Evolutionary conservation across 2,329 filamentous ascomycete genomes (phyloP).

Genomic region (Byssoonygena ceratinophila): DNA sequence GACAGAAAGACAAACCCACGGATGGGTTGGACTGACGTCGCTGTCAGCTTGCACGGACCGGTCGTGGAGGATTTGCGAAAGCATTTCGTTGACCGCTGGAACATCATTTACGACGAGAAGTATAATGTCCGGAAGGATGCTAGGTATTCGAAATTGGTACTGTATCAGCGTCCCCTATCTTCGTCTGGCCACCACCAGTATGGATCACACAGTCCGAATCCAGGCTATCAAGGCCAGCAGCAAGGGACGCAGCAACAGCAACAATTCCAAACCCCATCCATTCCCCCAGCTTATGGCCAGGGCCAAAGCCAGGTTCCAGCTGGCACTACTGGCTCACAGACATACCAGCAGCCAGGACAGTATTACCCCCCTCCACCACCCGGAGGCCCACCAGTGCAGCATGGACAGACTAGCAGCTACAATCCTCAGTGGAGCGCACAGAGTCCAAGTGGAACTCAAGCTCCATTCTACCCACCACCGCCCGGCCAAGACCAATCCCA

Average conservation of each 20-base stretch:
- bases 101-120: slow-evolving; percentile 79
- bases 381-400: slow-evolving; percentile 25
- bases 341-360: slow-evolving; percentile 21
- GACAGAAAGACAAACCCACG: slow-evolving; percentile 83
- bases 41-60: slow-evolving; percentile 82
- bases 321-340: neutral
- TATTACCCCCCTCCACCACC: slow-evolving; percentile 34
- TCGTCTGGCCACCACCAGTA: slow-evolving; percentile 12
- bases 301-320: neutral
- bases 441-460: no score
- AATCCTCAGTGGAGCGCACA: slow-evolving; percentile 13
- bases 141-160: slow-evolving; percentile 37
- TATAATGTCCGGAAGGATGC: slow-evolving; percentile 51
- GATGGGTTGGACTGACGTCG: slow-evolving; percentile 97
- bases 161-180: slow-evolving; percentile 27
- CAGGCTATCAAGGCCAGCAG: slow-evolving; percentile 11
- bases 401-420: slow-evolving; percentile 10
- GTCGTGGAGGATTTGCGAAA: slow-evolving; percentile 90
- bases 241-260: slow-evolving; percentile 15
- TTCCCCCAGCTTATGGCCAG: slow-evolving; percentile 16
- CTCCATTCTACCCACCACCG: slow-evolving; percentile 36
- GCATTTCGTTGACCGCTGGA: slow-evolving; percentile 91
- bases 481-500: slow-evolving; percentile 26
- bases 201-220: slow-evolving; percentile 15
- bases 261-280: neutral